Evolutionary conservation across 805 yeast genomes (phyloP), one percentile per base, ranked within the genome.

Genomic region (Candida michaelii): DNA sequence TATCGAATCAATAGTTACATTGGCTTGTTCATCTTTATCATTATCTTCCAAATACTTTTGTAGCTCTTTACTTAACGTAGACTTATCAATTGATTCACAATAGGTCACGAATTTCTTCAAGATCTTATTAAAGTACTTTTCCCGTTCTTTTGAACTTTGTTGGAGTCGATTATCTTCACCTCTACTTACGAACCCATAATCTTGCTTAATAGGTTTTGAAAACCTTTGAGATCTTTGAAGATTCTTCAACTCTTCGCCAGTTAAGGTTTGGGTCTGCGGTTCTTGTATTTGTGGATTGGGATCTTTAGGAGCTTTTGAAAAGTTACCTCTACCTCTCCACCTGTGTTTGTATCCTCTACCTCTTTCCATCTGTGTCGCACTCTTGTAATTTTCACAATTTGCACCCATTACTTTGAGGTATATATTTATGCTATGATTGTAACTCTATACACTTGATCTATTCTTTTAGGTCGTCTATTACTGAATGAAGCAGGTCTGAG

Each of bases 171-270:
- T 55, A 42, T 75, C 81, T 33, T 76, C 82, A 1, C 87, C 86
- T 43, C 88, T 62, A 48, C 87, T 82, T 6, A 81, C 58, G 38
- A 79, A 62, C 0, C 87, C 85, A 47, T 70, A 78, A 8, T 40
- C 44, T 17, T 17, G 13, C 5, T 64, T 71, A 27, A 30, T 34
- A 6, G 46, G 30, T 9, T 27, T 36, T 6, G 40, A 19, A 35
- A 48, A 48, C 19, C 49, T 27, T 5, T 41, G 31, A 8, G 44
- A 45, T 34, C 52, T 30, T 25, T 39, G 30, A 4, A 7, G 9
- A 11, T 21, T 33, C 32, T 38, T 38, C 14, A 29, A 14, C 21
- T 39, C 33, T 30, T 39, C 40, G 9, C 29, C 29, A 9, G n/a
- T 14, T 3, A n/a, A n/a, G n/a, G n/a, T n/a, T n/a, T n/a, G n/a